A percentile compares a stretch with the other conserved stretches of the same genome.
phyloP scores from a whole-genome alignment of 1,284 basidiomycete species.

The Entoloma clypeatum region DNA sequence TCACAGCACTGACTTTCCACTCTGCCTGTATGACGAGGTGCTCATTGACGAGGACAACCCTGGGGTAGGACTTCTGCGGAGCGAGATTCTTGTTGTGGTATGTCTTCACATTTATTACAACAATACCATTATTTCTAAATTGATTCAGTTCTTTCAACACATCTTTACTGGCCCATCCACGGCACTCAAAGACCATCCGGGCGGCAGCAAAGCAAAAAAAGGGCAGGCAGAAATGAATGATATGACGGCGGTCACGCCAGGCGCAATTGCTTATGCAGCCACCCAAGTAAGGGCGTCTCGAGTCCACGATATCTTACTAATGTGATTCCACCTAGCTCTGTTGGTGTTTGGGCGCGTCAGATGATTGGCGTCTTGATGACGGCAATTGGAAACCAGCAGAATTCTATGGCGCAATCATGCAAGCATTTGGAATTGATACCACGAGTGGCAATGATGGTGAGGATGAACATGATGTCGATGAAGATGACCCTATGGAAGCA shows the following conservation, averaged over 20 bases:
- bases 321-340: too few relatives aligned
- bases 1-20: not conserved
- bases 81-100: not conserved
- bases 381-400: slow-evolving; percentile 1
- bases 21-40: too few relatives aligned
- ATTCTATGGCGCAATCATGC: not conserved
- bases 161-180: too few relatives aligned
- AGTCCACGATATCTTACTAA: too few relatives aligned
- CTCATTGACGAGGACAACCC: not conserved
- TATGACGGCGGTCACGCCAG: not conserved
- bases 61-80: not conserved
- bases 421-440: not conserved
- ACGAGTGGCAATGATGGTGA: not conserved
- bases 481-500: not conserved
- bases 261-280: not conserved
- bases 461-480: slow-evolving; percentile 2
- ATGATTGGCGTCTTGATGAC: slow-evolving; percentile 1
- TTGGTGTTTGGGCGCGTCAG: not conserved
- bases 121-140: too few relatives aligned
- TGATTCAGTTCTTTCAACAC: too few relatives aligned
- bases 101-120: not conserved
- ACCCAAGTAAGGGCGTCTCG: too few relatives aligned
- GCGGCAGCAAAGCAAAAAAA: too few relatives aligned
- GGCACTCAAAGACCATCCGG: too few relatives aligned
- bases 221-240: not conserved